phyloP scores from a whole-genome alignment of 192 early-diverging fungal genomes.

The Rhizoclosmatium sp. region DNA sequence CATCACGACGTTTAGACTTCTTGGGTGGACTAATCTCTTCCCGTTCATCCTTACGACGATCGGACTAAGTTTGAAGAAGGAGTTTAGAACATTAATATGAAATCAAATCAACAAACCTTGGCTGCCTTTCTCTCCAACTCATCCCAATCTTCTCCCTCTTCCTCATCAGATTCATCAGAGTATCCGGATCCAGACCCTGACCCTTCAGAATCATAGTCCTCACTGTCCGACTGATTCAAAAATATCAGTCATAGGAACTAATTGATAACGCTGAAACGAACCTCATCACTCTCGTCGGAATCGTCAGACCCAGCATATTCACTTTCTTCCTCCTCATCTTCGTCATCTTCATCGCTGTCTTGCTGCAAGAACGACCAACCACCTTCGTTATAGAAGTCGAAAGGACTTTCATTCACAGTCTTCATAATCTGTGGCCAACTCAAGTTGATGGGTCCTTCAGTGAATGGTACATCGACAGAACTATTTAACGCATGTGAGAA shows the following conservation, averaged over 20 bases:
- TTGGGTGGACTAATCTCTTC: constrained; percentile 5
- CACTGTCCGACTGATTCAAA: constrained; percentile 31
- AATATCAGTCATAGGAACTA: background rate
- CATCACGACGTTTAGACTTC: constrained; percentile 1
- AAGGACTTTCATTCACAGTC: constrained; percentile 92
- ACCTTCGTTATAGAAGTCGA: constrained; percentile 87
- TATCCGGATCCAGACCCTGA: constrained; percentile 45
- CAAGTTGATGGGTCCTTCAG: constrained; percentile 92
- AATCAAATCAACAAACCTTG: constrained; percentile 34
- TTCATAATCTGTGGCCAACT: constrained; percentile 99
- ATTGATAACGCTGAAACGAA: background rate
- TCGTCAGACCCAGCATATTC: constrained; percentile 51
- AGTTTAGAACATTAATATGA: background rate
- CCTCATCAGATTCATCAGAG: constrained; percentile 45
- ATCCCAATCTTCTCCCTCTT: constrained; percentile 63
- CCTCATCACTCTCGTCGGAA: constrained; percentile 33
- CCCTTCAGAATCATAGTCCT: constrained; percentile 39
- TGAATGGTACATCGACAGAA: constrained; percentile 90
- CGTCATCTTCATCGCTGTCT: constrained; percentile 60
- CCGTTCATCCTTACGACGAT: constrained; percentile 36
- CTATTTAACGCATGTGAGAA: constrained; percentile 42
- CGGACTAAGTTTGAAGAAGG: background rate
- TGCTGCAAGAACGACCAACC: constrained; percentile 91
- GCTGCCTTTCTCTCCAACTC: constrained; percentile 63
- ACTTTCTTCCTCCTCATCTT: constrained; percentile 48